Conservation (phyloP, 768 basidiomycete genomes). For the Boletus subparvulus region DNA sequence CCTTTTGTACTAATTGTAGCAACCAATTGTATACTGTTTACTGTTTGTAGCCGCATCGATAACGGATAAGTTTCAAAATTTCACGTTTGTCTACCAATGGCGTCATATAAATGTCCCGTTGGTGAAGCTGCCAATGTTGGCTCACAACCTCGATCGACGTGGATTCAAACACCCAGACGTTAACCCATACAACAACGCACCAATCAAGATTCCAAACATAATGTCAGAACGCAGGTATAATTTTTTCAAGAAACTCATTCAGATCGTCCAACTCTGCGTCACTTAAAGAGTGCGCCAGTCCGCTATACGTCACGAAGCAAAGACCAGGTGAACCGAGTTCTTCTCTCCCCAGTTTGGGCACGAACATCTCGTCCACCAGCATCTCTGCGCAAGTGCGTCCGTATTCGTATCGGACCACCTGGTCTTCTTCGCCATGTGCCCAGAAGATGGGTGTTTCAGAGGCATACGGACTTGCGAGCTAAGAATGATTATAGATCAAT, state of each 20-base stretch:
- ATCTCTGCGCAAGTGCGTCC: not conserved
- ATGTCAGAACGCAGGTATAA: not conserved
- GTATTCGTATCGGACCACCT: not conserved
- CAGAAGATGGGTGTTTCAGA: not conserved
- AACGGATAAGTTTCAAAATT: not conserved
- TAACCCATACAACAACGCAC: not conserved
- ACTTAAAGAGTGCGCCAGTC: not conserved
- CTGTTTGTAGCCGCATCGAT: not conserved
- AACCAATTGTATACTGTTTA: too few species aligned
- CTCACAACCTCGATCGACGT: not conserved
- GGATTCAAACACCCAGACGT: not conserved
- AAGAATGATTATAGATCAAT: not conserved
- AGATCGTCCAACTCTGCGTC: not conserved
- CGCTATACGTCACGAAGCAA: not conserved
- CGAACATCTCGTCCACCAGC: not conserved
- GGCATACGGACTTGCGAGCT: not conserved
- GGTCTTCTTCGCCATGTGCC: not conserved
- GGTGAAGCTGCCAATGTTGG: not conserved
- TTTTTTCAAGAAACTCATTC: not conserved
- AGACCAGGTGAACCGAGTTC: slow-evolving; percentile 1
- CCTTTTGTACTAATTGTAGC: too few species aligned
- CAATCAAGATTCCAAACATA: not conserved
- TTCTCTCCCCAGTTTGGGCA: not conserved
- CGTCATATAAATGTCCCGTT: too few species aligned
- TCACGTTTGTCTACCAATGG: too few species aligned